Percentiles rank a stretch among this genome's conserved stretches.
Conservation (phyloP, 2,329 filamentous ascomycete species). For the Juglanconis sp. region DNA sequence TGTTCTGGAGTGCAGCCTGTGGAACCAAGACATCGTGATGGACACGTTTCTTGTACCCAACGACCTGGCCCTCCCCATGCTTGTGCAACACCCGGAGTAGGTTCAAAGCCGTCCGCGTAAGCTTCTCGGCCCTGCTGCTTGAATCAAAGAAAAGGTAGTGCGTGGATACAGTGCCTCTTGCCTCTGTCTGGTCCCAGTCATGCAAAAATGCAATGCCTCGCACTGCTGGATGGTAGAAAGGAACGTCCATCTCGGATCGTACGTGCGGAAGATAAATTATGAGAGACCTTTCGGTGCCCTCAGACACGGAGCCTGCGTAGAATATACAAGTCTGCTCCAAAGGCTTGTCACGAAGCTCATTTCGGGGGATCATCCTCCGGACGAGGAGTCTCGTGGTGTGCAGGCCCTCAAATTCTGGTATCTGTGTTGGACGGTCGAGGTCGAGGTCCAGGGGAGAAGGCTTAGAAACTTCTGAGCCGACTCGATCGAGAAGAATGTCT, state of each 20-base stretch:
- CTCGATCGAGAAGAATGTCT: slow-evolving; percentile 63
- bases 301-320: slow-evolving; percentile 41
- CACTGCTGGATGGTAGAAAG: slow-evolving; percentile 85
- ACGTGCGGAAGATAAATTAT: slow-evolving; percentile 79
- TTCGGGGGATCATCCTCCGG: slow-evolving; percentile 76
- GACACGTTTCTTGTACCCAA: slow-evolving; percentile 75
- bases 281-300: slow-evolving; percentile 42
- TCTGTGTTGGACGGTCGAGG: slow-evolving; percentile 25
- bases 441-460: slow-evolving; percentile 21
- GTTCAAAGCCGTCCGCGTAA: slow-evolving; percentile 65
- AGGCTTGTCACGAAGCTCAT: slow-evolving; percentile 69
- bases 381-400: slow-evolving; percentile 63
- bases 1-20: slow-evolving; percentile 75
- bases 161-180: slow-evolving; percentile 52
- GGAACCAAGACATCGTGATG: slow-evolving; percentile 80
- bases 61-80: slow-evolving; percentile 62
- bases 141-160: slow-evolving; percentile 56
- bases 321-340: slow-evolving; percentile 82
- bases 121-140: slow-evolving; percentile 37
- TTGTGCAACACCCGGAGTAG: slow-evolving; percentile 69
- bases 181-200: slow-evolving; percentile 48
- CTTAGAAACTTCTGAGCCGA: slow-evolving; percentile 27
- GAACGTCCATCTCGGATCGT: slow-evolving; percentile 58
- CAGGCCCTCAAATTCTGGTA: slow-evolving; percentile 45
- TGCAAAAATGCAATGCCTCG: slow-evolving; percentile 74